Evolutionary conservation across 1,284 basidiomycete genomes (phyloP).

Genomic region (Singerocomus rubriflavus): DNA sequence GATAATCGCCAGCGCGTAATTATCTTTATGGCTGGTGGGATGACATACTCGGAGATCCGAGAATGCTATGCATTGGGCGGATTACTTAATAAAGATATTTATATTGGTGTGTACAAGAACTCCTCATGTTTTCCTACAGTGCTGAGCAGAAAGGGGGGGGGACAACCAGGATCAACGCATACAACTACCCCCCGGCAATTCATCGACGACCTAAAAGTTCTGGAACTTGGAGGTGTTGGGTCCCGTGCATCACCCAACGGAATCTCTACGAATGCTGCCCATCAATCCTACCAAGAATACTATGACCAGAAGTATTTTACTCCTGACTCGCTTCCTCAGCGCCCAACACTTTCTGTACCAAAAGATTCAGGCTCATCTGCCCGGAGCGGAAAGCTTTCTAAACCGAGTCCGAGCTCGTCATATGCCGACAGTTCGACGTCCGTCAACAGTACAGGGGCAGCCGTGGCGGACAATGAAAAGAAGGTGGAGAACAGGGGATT

Average conservation of each 20-base stretch:
- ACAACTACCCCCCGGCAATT: conserved; percentile 81
- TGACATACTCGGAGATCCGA: conserved; percentile 95
- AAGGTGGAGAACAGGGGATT: conserved; percentile 80
- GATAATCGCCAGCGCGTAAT: conserved; percentile 81
- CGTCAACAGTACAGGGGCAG: conserved; percentile 37
- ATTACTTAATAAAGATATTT: conserved; percentile 81
- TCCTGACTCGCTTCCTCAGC: conserved; percentile 54
- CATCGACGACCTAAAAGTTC: conserved; percentile 80
- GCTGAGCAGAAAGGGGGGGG: conserved; percentile 6
- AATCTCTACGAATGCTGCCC: conserved; percentile 46
- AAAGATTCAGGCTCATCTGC: conserved; percentile 33
- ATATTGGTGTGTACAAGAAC: conserved; percentile 66
- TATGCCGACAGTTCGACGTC: conserved; percentile 49
- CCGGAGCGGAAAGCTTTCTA: conserved; percentile 34
- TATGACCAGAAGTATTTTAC: conserved; percentile 78
- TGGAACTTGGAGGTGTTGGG: conserved; percentile 77
- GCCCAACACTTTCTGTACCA: conserved; percentile 29
- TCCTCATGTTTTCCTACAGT: background rate
- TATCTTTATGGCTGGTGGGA: conserved; percentile 92
- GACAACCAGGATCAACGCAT: conserved; percentile 80
- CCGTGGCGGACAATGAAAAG: conserved; percentile 47
- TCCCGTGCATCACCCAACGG: conserved; percentile 75
- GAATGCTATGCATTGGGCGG: conserved; percentile 81
- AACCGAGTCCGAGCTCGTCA: conserved; percentile 39
- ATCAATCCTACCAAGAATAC: conserved; percentile 60